phyloP scores from a whole-genome alignment of 805 yeast species.

The Candida awuae region DNA sequence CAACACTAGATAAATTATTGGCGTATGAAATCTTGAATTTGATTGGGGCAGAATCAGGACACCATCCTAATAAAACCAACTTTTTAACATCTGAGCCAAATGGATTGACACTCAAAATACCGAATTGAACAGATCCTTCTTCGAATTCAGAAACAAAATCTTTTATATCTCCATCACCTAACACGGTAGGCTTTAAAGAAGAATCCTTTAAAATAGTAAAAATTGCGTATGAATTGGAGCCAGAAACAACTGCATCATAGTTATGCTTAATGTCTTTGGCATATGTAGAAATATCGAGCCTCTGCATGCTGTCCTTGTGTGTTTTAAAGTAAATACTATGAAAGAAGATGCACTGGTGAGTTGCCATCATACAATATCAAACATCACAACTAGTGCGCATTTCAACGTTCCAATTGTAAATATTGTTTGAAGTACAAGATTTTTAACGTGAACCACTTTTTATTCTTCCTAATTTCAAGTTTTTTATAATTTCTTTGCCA shows the following conservation, averaged over 20 bases:
- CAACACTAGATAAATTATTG: slow-evolving; percentile 66
- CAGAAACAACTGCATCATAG: slow-evolving; percentile 73
- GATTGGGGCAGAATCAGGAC: slow-evolving; percentile 91
- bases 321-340: not conserved
- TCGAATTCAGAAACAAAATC: slow-evolving; percentile 78
- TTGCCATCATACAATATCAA: slow-evolving; percentile 15
- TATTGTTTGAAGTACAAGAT: too few species aligned
- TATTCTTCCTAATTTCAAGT: too few species aligned
- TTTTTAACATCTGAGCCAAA: slow-evolving; percentile 89
- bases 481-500: too few species aligned
- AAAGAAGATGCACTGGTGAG: slow-evolving; percentile 11
- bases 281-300: slow-evolving; percentile 54
- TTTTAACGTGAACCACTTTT: too few species aligned
- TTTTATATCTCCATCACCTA: slow-evolving; percentile 59
- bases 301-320: slow-evolving; percentile 38
- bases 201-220: slow-evolving; percentile 62
- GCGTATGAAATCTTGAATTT: slow-evolving; percentile 71
- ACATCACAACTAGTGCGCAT: too few species aligned
- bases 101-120: slow-evolving; percentile 78
- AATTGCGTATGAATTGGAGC: slow-evolving; percentile 73
- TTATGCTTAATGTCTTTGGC: slow-evolving; percentile 67
- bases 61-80: slow-evolving; percentile 85
- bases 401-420: too few species aligned
- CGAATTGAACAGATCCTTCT: slow-evolving; percentile 85
- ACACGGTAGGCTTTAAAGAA: slow-evolving; percentile 37